A percentile compares a stretch with the other conserved stretches of the same genome.
These are phyloP conservation scores for Metrosideros polymorpha DNA, from an alignment of 441 rosid genomes.

Conservation along the genomic window DNA sequence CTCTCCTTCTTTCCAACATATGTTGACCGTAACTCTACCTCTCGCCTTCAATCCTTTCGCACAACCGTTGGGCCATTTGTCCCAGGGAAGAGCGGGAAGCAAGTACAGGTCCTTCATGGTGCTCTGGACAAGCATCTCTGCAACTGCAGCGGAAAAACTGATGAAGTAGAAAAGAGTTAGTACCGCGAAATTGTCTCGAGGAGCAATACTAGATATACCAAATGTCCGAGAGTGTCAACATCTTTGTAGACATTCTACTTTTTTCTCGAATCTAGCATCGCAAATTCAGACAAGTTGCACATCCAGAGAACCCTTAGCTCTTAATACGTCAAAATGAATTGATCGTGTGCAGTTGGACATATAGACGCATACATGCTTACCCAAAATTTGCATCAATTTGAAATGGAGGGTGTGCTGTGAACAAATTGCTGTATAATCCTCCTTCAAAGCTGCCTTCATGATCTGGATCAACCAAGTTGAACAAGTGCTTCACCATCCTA, in stretches of 20 bases:
- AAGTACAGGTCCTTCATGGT: constrained; percentile 52
- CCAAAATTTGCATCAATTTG: constrained; percentile 95
- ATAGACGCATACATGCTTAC: constrained; percentile 25
- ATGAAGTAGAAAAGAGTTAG: neutral
- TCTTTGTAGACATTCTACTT: neutral
- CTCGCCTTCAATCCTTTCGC: constrained; percentile 74
- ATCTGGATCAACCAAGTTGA: constrained; percentile 66
- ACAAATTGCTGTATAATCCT: constrained; percentile 82
- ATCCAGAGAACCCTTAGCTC: neutral
- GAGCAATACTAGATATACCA: neutral
- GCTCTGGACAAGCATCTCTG: constrained; percentile 93
- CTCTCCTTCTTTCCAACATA: constrained; percentile 71
- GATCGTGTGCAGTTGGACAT: neutral
- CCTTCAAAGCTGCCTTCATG: constrained; percentile 56
- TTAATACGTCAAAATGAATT: neutral
- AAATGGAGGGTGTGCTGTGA: constrained; percentile 93
- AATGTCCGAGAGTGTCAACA: neutral
- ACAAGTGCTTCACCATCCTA: constrained; percentile 57
- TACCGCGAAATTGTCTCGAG: neutral
- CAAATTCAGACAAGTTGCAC: neutral
- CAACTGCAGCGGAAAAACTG: constrained; percentile 75
- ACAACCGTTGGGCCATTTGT: constrained; percentile 72
- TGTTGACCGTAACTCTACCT: constrained; percentile 52
- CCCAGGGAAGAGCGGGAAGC: constrained; percentile 78
- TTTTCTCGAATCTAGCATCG: neutral